These are phyloP conservation scores for carrot (Daucus carota) DNA, from an alignment of 129 eudicot genomes.

Conservation along the genomic window DNA sequence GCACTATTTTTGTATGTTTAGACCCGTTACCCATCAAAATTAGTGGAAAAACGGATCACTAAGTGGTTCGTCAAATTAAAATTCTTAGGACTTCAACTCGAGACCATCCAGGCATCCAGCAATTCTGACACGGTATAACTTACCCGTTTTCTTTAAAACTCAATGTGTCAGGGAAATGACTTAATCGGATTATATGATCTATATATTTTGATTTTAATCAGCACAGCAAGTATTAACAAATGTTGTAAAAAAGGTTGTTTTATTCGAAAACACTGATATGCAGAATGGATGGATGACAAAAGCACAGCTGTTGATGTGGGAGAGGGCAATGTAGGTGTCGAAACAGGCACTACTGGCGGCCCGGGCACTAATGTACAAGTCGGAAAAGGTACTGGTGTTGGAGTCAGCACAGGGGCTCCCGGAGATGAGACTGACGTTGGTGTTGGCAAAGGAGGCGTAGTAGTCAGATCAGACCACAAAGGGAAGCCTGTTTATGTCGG, in stretches of 20 bases:
- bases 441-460: conserved; percentile 41
- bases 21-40: too few species aligned
- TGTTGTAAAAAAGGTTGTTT: neutral
- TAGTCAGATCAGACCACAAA: conserved; percentile 19
- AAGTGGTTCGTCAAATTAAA: too few species aligned
- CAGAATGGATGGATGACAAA: conserved; percentile 29
- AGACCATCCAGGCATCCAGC: too few species aligned
- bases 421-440: conserved; percentile 21
- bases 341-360: conserved; percentile 19
- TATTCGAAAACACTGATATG: neutral
- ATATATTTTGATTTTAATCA: too few species aligned
- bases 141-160: too few species aligned
- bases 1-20: too few species aligned
- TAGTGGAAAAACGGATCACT: too few species aligned
- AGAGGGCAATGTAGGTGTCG: conserved; percentile 30
- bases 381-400: conserved; percentile 17
- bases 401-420: conserved; percentile 1
- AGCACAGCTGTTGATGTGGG: conserved; percentile 28
- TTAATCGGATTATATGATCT: too few species aligned
- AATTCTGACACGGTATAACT: too few species aligned
- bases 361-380: conserved; percentile 18
- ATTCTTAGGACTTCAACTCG: too few species aligned
- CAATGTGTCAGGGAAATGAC: too few species aligned
- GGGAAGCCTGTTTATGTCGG: conserved; percentile 27
- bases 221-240: neutral